A percentile compares a stretch with the other conserved stretches of the same genome.
Evolutionary conservation across 768 basidiomycete genomes (phyloP).

Genomic region (Amanita rubescens): DNA sequence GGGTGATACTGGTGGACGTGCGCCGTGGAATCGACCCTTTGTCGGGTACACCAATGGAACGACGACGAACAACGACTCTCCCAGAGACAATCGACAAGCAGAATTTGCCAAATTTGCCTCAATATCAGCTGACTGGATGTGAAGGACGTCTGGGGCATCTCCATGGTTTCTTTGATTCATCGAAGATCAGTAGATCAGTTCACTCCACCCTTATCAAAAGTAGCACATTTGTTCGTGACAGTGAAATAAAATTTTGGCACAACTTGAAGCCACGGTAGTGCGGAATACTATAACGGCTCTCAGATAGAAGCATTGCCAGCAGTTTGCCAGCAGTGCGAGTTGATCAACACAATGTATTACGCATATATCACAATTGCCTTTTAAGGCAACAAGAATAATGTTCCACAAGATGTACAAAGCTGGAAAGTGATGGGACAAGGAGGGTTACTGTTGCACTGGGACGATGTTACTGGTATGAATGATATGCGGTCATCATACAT

Average conservation of each 20-base stretch:
- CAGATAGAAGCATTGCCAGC: too few species aligned
- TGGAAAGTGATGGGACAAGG: not conserved
- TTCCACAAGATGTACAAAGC: conserved; percentile 6
- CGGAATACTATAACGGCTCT: too few species aligned
- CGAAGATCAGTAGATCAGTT: not conserved
- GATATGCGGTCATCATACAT: conserved; percentile 2
- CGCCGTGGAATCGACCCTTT: conserved; percentile 17
- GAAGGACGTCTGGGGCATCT: conserved; percentile 12
- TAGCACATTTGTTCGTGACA: not conserved
- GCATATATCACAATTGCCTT: not conserved
- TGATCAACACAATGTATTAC: conserved; percentile 3
- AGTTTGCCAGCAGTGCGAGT: too few species aligned
- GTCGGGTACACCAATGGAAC: conserved; percentile 21
- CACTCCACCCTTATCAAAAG: not conserved
- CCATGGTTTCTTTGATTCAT: too few species aligned
- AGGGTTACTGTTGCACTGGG: not conserved
- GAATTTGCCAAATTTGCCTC: conserved; percentile 14
- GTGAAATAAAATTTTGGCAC: too few species aligned
- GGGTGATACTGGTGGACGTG: conserved; percentile 12
- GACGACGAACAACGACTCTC: conserved; percentile 11
- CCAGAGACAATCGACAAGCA: conserved; percentile 15
- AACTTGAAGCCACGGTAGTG: too few species aligned
- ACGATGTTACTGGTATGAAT: not conserved
- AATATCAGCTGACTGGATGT: conserved; percentile 24
- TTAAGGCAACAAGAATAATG: conserved; percentile 5